Evolutionary conservation across 768 basidiomycete genomes (phyloP), one percentile per base, ranked within the genome.

Genomic region (Amanita fuliginea): DNA sequence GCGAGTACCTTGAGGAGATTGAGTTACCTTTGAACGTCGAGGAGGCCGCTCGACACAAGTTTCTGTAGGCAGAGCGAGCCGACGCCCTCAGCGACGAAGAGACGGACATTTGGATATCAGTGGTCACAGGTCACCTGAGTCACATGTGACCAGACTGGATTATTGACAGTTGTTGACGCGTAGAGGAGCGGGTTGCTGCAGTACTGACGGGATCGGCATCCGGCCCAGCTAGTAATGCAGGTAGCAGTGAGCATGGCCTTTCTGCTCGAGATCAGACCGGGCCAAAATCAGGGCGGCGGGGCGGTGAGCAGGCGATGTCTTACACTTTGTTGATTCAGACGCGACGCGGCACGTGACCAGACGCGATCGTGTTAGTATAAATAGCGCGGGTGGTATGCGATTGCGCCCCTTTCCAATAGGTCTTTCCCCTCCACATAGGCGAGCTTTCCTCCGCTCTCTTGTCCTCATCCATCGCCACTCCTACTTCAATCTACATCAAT

Each of bases 31-130:
- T 47, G 60, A 92, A 92, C 0, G 86, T 88, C 9, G 65, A 59
- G 5, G 76, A 62, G 1, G 86, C 77, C 0, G 86, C 81, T 36
- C 87, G 73, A 55, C 80, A 77, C 3, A 89, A 65, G 56, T 77
- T 69, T 30, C 88, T 76, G 58, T 92, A 92, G 13, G 83, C 83
- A 28, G 86, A 73, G 42, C 87, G 78, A 16, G 83, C 83, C 8
- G 78, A 73, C 28, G 83, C 79, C 58, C 67, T 74, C 35, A 89
- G 72, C 13, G 68, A 61, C 2, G 72, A 66, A n/a, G 80, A 62
- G 45, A 83, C 67, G 30, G 78, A 66, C 80, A 82, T 81, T 28
- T 7, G 60, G n/a, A n/a, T n/a, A 47, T 35, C 19, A n/a, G 33
- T 6, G 6, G 42, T 6, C n/a, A n/a, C n/a, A n/a, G 53, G 37